These are phyloP conservation scores for Yamadazyma insecticola DNA, from an alignment of 805 yeast genomes.

Conservation along the genomic window DNA sequence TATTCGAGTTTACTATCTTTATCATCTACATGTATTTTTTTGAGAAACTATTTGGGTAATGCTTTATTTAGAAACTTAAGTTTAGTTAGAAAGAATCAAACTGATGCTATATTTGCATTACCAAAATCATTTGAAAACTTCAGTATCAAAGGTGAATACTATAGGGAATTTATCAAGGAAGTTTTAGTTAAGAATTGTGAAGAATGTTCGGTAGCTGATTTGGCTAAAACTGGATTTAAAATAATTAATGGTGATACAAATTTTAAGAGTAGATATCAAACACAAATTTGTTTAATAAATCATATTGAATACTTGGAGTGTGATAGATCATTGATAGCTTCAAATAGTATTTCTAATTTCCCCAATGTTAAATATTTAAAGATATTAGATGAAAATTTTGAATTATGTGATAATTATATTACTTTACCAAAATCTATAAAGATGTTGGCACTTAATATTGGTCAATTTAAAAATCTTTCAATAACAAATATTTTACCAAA, in stretches of 20 bases:
- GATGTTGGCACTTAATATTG: conserved; percentile 15
- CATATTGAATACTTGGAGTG: conserved; percentile 21
- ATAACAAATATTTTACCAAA: neutral
- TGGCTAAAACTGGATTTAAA: conserved; percentile 16
- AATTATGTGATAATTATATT: neutral
- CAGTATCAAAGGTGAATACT: conserved; percentile 15
- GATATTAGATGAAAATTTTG: conserved; percentile 14
- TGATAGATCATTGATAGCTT: conserved; percentile 13
- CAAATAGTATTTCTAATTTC: conserved; percentile 14
- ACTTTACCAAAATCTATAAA: too few species aligned
- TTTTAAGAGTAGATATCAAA: conserved; percentile 14
- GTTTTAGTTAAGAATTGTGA: conserved; percentile 11
- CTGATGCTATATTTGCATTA: conserved; percentile 20
- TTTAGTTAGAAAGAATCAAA: conserved; percentile 21
- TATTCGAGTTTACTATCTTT: conserved; percentile 14
- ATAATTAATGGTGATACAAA: conserved; percentile 11
- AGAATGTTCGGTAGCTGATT: conserved; percentile 15
- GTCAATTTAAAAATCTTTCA: conserved; percentile 8
- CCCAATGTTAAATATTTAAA: conserved; percentile 15
- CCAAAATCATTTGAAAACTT: conserved; percentile 17
- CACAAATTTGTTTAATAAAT: conserved; percentile 11
- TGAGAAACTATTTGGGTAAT: conserved; percentile 18
- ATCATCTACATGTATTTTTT: conserved; percentile 19
- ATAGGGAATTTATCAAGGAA: conserved; percentile 17
- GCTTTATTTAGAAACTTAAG: conserved; percentile 18